Evolutionary conservation across 2,329 filamentous ascomycete genomes (phyloP).

Genomic region (Ilyonectria destructans): DNA sequence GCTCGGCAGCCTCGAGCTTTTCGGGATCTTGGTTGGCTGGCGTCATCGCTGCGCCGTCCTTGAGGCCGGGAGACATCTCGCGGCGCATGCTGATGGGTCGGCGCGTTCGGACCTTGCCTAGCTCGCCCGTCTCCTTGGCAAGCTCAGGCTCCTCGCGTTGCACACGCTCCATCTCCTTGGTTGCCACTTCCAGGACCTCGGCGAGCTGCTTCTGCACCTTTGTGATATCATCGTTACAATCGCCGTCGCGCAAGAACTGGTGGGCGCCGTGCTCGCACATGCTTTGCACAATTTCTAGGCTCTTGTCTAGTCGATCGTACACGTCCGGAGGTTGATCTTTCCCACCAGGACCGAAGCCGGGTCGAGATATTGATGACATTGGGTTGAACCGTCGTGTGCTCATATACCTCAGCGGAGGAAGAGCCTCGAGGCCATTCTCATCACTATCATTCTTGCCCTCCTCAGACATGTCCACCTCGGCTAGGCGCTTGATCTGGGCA

Average conservation of each 20-base stretch:
- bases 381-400: slow-evolving; percentile 56
- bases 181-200: slow-evolving; percentile 75
- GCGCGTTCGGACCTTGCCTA: slow-evolving; percentile 64
- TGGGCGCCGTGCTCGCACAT: slow-evolving; percentile 91
- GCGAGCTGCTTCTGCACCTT: slow-evolving; percentile 78
- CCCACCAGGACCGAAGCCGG: slow-evolving; percentile 45
- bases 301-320: slow-evolving; percentile 84
- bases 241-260: slow-evolving; percentile 89
- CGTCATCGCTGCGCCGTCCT: slow-evolving; percentile 45
- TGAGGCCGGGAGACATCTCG: slow-evolving; percentile 55
- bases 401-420: slow-evolving; percentile 61
- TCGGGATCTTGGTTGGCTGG: slow-evolving; percentile 46
- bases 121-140: slow-evolving; percentile 57
- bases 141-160: slow-evolving; percentile 67
- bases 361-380: slow-evolving; percentile 48
- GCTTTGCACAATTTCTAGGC: slow-evolving; percentile 84
- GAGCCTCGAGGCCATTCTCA: slow-evolving; percentile 47
- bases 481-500: slow-evolving; percentile 74
- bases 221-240: slow-evolving; percentile 83
- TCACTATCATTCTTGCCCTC: slow-evolving; percentile 62
- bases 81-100: slow-evolving; percentile 70
- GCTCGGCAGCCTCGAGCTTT: slow-evolving; percentile 46
- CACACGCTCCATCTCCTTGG: slow-evolving; percentile 72
- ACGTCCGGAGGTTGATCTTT: slow-evolving; percentile 60
- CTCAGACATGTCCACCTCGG: slow-evolving; percentile 72